These are phyloP conservation scores for Psilocybe mexicana DNA, from an alignment of 1,284 basidiomycete genomes.

Conservation along the genomic window DNA sequence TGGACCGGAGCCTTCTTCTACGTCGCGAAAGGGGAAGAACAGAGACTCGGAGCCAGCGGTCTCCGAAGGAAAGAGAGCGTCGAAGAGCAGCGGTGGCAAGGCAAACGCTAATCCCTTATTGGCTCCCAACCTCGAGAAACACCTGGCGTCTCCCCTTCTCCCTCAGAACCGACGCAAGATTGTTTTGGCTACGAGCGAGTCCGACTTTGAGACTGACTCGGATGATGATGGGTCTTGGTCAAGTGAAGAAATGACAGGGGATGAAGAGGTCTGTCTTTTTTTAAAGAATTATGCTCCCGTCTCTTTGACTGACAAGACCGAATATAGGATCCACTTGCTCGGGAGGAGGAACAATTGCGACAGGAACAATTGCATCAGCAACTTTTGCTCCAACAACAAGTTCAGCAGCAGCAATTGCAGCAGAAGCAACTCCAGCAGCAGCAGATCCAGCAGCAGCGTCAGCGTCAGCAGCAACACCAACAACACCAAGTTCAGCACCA, in stretches of 20 bases:
- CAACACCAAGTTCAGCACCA: slow-evolving; percentile 2
- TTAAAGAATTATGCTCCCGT: background rate
- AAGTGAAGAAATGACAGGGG: slow-evolving; percentile 10
- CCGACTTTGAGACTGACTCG: slow-evolving; percentile 12
- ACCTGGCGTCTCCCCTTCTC: slow-evolving; percentile 8
- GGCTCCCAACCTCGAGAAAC: slow-evolving; percentile 13
- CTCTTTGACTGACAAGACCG: background rate
- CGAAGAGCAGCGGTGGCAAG: slow-evolving; percentile 14
- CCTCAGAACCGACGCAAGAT: slow-evolving; percentile 12
- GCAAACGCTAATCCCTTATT: slow-evolving; percentile 9
- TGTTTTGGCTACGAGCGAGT: slow-evolving; percentile 9
- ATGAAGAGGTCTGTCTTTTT: slow-evolving; percentile 5
- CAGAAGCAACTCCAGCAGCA: slow-evolving; percentile 18
- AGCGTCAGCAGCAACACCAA: slow-evolving; percentile 19
- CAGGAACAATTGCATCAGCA: slow-evolving; percentile 22
- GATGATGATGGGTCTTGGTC: slow-evolving; percentile 15
- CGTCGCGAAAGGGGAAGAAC: slow-evolving; percentile 21
- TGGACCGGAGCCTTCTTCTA: background rate
- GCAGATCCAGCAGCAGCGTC: slow-evolving; percentile 17
- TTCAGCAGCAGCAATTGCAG: slow-evolving; percentile 9
- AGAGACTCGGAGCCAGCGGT: slow-evolving; percentile 8
- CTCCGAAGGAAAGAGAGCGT: background rate
- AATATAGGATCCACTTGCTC: slow-evolving; percentile 7
- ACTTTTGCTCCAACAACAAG: slow-evolving; percentile 13
- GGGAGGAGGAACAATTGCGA: slow-evolving; percentile 17